Percentiles rank a stretch among this genome's conserved stretches.
phyloP scores from a whole-genome alignment of 2,329 filamentous ascomycete species.

The Alternaria sp. region DNA sequence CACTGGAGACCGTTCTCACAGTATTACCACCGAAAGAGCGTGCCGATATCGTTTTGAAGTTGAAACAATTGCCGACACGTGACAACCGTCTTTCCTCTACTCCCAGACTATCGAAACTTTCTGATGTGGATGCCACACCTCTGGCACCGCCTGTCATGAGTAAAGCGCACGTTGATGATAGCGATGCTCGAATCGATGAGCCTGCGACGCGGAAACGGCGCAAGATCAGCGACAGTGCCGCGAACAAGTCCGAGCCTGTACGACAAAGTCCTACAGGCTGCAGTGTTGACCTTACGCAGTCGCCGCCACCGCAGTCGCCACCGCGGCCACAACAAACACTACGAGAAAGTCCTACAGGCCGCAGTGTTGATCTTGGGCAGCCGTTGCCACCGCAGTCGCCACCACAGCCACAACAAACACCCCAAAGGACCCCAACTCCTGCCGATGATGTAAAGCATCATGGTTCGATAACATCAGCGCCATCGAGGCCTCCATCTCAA shows the following conservation, averaged over 20 bases:
- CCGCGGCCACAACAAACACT: neutral
- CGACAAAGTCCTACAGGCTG: neutral
- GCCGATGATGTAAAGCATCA: neutral
- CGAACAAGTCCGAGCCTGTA: neutral
- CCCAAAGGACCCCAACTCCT: neutral
- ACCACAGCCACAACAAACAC: neutral
- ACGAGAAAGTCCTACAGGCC: no score
- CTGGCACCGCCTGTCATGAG: neutral
- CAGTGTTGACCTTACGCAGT: neutral
- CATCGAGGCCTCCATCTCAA: neutral
- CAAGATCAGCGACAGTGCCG: neutral
- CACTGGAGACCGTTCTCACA: constrained; percentile 7
- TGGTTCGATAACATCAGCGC: neutral
- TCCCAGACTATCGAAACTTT: neutral
- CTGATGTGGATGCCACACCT: neutral
- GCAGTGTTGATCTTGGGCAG: neutral
- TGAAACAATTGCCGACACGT: neutral
- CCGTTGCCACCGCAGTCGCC: neutral
- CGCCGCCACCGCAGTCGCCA: neutral
- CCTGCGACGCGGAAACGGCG: neutral
- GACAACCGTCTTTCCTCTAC: neutral
- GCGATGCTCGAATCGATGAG: neutral
- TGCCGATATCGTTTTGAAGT: neutral
- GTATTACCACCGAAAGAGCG: constrained; percentile 7
- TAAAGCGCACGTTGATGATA: neutral